Base-by-base conservation (phyloP, 768 basidiomycete species). In the Pisolithus albus region DNA sequence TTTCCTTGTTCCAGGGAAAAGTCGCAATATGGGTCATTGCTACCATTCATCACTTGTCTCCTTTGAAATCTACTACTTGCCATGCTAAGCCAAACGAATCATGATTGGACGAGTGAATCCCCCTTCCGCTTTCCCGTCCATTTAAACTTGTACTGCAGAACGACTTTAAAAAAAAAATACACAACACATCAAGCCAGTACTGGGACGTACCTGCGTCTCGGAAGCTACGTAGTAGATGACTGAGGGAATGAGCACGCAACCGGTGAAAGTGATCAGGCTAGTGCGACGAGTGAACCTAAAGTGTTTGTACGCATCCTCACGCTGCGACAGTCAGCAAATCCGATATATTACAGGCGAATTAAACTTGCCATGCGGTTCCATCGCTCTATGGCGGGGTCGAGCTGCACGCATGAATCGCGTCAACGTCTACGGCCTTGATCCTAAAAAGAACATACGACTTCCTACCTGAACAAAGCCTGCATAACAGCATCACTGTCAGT, bases 231-330 rank as follows among this genome's bases (percentile, higher is more conserved):
- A 67, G 56, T 68, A 69, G 21, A 85, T 65, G 16, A 77, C 67
- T 16, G 75, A 76, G 7, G 92, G 92, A 48, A 85, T 68, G 49
- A 88, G 68, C 21, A 85, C 67, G 58, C 85, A 73, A 34, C 86
- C 88, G 11, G 82, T 69, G 19, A 89, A 53, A 37, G 77, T 61
- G 41, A 82, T 78, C 59, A 83, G 74, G 24, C 85, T 77, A 21
- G 84, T 81, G 51, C 78, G 72, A 26, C 71, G 79, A 34, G 88
- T 94, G 75, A 89, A 92, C 37, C 79, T 80, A 68, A 93, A 95
- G 62, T 82, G 76, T 63, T 85, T 74, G 69, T 92, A 90, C n/a
- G 82, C 87, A 56, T 83, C 77, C 65, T 93, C 91, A 39, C 92
- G 84, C 91, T 93, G 52, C 43, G 44, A 38, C 1, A 18, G 3